Conservation (phyloP, 2,329 filamentous ascomycete species). For the Penicillium italicum region DNA sequence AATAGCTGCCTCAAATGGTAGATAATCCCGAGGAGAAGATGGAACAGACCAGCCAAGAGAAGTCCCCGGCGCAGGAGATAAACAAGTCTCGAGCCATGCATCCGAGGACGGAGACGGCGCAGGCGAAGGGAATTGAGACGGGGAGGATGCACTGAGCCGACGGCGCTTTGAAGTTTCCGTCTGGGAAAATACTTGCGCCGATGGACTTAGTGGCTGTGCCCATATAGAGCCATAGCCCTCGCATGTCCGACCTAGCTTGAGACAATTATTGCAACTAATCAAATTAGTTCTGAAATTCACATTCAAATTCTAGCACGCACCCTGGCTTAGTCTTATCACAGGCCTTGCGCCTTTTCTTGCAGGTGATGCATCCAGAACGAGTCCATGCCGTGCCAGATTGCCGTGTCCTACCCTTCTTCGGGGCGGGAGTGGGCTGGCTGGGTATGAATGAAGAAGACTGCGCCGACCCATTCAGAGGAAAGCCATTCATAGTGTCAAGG, state of each 20-base stretch:
- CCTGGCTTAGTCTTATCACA: conserved; percentile 39
- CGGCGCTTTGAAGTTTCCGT: conserved; percentile 20
- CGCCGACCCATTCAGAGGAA: conserved; percentile 10
- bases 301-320: conserved; percentile 15
- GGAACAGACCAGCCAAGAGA: conserved; percentile 4
- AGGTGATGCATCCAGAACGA: conserved; percentile 41
- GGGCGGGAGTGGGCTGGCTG: conserved; percentile 2
- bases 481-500: conserved; percentile 10
- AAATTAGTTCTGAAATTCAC: background rate
- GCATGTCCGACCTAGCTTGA: conserved; percentile 33
- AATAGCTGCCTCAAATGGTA: background rate
- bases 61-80: conserved; percentile 9
- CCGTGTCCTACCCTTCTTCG: conserved; percentile 26
- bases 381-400: conserved; percentile 34
- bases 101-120: conserved; percentile 13
- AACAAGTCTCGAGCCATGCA: conserved; percentile 7
- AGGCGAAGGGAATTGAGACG: conserved; percentile 11
- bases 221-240: conserved; percentile 40
- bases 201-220: conserved; percentile 35
- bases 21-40: conserved; percentile 3
- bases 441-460: conserved; percentile 1
- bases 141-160: conserved; percentile 18
- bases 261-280: conserved; percentile 28
- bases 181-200: conserved; percentile 29
- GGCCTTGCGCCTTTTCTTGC: conserved; percentile 38